Percentiles rank a stretch among this genome's conserved stretches.
Conservation (phyloP, 2,329 filamentous ascomycete genomes). For the Ustulina deusta region DNA sequence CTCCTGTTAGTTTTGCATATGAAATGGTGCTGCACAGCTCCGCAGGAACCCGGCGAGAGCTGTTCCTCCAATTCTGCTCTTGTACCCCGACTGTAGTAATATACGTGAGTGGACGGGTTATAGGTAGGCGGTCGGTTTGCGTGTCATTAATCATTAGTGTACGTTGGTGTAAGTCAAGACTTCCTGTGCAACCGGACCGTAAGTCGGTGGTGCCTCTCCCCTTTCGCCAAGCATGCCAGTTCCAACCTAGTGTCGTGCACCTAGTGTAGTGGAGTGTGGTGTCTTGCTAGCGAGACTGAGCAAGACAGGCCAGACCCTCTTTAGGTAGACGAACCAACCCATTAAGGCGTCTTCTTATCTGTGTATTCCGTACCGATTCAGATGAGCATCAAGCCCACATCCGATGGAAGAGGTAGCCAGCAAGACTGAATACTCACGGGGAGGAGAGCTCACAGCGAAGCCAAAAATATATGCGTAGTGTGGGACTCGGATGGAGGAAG, state of each 20-base stretch:
- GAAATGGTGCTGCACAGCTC: constrained; percentile 22
- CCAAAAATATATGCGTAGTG: constrained; percentile 33
- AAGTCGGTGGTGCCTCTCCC: constrained; percentile 6
- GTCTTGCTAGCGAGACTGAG: background rate
- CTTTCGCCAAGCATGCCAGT: constrained; percentile 13
- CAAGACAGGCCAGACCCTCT: background rate
- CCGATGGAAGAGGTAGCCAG: too few species aligned
- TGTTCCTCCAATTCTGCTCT: background rate
- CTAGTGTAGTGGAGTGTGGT: background rate
- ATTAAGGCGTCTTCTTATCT: constrained; percentile 18
- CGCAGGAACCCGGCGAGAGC: constrained; percentile 22
- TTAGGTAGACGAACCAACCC: too few species aligned
- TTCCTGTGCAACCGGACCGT: constrained; percentile 15
- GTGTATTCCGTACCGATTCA: constrained; percentile 11
- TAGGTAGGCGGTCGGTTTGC: constrained; percentile 5
- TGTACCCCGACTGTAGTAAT: background rate
- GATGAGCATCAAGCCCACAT: too few species aligned
- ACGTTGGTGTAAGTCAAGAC: constrained; percentile 34
- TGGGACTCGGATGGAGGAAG: constrained; percentile 31
- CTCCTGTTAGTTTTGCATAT: constrained; percentile 30
- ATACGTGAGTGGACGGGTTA: background rate
- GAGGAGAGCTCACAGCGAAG: constrained; percentile 9
- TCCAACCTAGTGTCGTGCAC: background rate
- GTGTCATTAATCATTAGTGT: too few species aligned
- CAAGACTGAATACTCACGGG: too few species aligned